Base-by-base conservation (phyloP, 345 rosid species). In the Citropsis articulata region DNA sequence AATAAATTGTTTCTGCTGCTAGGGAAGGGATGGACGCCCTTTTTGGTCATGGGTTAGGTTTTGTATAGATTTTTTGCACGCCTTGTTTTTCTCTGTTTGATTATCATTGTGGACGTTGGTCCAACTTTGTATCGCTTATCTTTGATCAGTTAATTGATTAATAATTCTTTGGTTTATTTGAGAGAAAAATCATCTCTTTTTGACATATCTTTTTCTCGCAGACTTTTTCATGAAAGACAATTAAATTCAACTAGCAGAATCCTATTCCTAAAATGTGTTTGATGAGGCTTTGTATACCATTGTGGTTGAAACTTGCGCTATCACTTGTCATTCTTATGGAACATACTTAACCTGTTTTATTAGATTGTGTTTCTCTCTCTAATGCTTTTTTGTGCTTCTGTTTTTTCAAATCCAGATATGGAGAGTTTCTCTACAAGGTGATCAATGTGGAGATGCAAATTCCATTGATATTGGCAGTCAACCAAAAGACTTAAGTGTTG, bases 401-500 rank as follows among this genome's bases (percentile, higher is more conserved):
- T 45, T 75, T 57, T 31, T 28, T 66, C 25, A 28, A 72, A 10
- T 21, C 57, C 85, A 95, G 99, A 75, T 95, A 82, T 89, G 91
- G 83, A 92, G 99, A 86, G 88, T 88, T 81, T 73, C 88, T 61
- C 82, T 91, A n/a, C 87, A 81, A 66, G 96, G 89, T 25, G 95
- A 89, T 76, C 97, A 91, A 57, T 88, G 92, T 84, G 90, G 89
- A 82, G 88, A 87, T 70, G 89, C 88, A 65, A 91, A 89, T 57
- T 83, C 83, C 75, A 79, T 91, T 36, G 97, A 89, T 84, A 80
- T 95, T 81, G 97, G 93, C 75, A 81, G 88, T 83, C 98, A 95
- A 80, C 98, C 99, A 62, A 93, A 88, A 66, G 98, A 95, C 85
- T 83, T 95, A 76, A 95, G 93, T 85, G 89, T 91, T 77, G 94